Evolutionary conservation across 2,329 filamentous ascomycete genomes (phyloP).

Genomic region (Aspergillus spinulosporus): DNA sequence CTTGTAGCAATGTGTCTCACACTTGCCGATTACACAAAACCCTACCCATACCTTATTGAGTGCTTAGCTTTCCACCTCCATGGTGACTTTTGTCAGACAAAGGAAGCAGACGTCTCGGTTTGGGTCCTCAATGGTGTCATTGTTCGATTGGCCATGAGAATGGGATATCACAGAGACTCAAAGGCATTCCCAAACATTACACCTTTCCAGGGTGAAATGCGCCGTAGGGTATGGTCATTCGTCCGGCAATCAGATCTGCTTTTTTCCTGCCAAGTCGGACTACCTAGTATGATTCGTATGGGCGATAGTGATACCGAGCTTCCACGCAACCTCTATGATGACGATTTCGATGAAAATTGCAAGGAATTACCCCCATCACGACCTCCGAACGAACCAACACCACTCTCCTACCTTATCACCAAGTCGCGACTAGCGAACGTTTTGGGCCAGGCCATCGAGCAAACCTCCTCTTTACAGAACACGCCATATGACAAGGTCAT

Average conservation of each 20-base stretch:
- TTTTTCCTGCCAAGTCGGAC: conserved; percentile 66
- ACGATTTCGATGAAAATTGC: conserved; percentile 62
- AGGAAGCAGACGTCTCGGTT: conserved; percentile 61
- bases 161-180: conserved; percentile 65
- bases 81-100: conserved; percentile 60
- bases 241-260: conserved; percentile 62
- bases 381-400: conserved; percentile 60
- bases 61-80: conserved; percentile 63
- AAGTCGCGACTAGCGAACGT: conserved; percentile 45
- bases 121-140: conserved; percentile 62
- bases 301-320: conserved; percentile 64
- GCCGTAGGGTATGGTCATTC: conserved; percentile 51
- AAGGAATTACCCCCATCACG: conserved; percentile 57
- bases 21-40: conserved; percentile 64
- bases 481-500: conserved; percentile 61
- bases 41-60: conserved; percentile 61
- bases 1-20: conserved; percentile 64
- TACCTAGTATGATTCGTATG: conserved; percentile 65
- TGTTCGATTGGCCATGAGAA: conserved; percentile 63
- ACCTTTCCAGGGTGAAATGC: conserved; percentile 62
- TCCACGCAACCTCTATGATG: conserved; percentile 64
- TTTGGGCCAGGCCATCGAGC: conserved; percentile 49
- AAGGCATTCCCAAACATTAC: conserved; percentile 60
- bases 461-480: conserved; percentile 43
- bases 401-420: conserved; percentile 51